A percentile compares a stretch with the other conserved stretches of the same genome.
These are phyloP conservation scores for Chrysopogon serrulatus DNA, from an alignment of 176 grass and related monocot species.

Conservation along the genomic window DNA sequence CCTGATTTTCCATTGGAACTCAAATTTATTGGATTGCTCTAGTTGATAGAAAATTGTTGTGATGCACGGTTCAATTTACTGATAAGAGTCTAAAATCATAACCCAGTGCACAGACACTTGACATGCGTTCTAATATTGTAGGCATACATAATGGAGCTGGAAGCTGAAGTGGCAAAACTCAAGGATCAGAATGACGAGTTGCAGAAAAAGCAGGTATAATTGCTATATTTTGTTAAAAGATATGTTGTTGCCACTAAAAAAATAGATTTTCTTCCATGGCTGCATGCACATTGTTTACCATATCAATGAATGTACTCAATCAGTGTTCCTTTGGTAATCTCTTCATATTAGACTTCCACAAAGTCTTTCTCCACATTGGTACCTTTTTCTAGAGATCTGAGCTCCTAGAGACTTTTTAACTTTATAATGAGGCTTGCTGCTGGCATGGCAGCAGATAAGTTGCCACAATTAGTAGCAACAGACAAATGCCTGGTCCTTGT, in stretches of 20 bases:
- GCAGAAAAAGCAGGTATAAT: constrained; percentile 80
- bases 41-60: background rate
- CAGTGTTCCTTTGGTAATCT: background rate
- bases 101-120: background rate
- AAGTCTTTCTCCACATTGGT: background rate
- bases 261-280: background rate
- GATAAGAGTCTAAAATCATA: background rate
- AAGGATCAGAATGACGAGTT: constrained; percentile 70
- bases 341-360: background rate
- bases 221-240: background rate
- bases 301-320: background rate
- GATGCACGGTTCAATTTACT: background rate
- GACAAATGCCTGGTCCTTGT: background rate
- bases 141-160: constrained; percentile 91
- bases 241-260: background rate
- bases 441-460: background rate
- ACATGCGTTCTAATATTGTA: constrained; percentile 10
- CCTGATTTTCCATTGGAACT: background rate
- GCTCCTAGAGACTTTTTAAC: background rate
- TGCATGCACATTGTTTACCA: background rate
- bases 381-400: background rate
- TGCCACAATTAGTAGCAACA: background rate
- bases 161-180: constrained; percentile 86
- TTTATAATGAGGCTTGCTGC: constrained; percentile 7
- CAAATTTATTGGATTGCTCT: background rate